Evolutionary conservation across 2,329 filamentous ascomycete species (phyloP), one percentile per base, ranked within the genome.

Genomic region (Neonectria sp.): DNA sequence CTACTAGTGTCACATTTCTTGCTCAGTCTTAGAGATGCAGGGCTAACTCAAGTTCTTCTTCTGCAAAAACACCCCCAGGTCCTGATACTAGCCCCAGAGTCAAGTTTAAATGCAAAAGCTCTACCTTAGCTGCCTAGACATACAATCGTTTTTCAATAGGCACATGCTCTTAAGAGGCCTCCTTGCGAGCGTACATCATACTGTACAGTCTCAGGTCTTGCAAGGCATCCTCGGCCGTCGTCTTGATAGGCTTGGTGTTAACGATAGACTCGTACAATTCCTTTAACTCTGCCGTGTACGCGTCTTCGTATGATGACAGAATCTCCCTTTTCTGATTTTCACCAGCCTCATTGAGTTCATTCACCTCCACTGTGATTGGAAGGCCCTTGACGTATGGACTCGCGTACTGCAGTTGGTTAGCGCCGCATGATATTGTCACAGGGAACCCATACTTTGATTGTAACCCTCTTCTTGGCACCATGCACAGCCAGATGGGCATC

Each of bases 381-480:
- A 87, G 75, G 0, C 82, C 86, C 67, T 86, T 86, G 17, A 88
- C 80, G 66, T 83, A 88, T 0, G 87, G 87, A 1, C 86, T 85
- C 57, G 89, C 86, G 71, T 87, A 88, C 37, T 40, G 55, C 83
- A 75, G n/a, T 40, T 6, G n/a, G 17, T 40, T 15, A 40, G 37
- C 15, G 15, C 37, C 15, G 15, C 15, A n/a, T 40, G 6, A n/a
- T 8, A 6, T 8, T 40, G 37, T 40, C 37, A n/a, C 6, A 8
- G 37, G n/a, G 15, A n/a, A 8, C n/a, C 8, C 37, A 40, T 40
- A 40, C 37, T 15, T 40, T 40, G 15, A 90, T 79, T 7, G 76
- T 81, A 1, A 90, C 83, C 0, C 82, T 82, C 77, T 90, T 90
- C 8, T 80, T 80, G 48, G 81, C 77, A 0, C 84, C 83, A 66